A percentile compares a stretch with the other conserved stretches of the same genome.
Conservation (phyloP, 768 basidiomycete genomes). For the Phaeotremella skinneri region DNA sequence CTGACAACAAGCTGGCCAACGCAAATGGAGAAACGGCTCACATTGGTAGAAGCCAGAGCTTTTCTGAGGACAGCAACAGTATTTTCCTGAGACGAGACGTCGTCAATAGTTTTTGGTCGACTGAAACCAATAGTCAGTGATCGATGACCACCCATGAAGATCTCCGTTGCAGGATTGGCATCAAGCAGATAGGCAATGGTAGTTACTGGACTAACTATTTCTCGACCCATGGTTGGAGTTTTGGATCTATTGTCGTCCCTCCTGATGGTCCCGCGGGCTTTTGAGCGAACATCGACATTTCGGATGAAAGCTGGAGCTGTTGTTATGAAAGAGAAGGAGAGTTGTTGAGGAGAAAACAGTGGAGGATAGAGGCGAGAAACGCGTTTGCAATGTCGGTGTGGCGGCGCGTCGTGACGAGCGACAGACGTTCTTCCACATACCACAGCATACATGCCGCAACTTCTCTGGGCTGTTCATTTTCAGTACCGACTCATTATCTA, state of each 20-base stretch:
- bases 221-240: constrained; percentile 78
- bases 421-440: no score
- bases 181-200: not conserved
- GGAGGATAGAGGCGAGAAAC: no score
- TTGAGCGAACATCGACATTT: constrained; percentile 29
- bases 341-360: no score
- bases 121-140: constrained; percentile 53
- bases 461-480: no score
- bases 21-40: constrained; percentile 49
- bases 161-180: not conserved
- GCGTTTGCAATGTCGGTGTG: no score
- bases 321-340: no score
- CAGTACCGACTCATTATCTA: no score
- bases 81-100: constrained; percentile 95
- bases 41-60: constrained; percentile 88
- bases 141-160: not conserved
- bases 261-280: constrained; percentile 21
- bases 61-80: constrained; percentile 88
- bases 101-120: constrained; percentile 95
- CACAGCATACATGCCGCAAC: no score
- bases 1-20: not conserved
- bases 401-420: no score
- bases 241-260: constrained; percentile 33
- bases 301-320: no score
- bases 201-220: constrained; percentile 70